Evolutionary conservation across 495 filamentous ascomycete genomes (phyloP), one percentile per base, ranked within the genome.

Genomic region (Friedmanniomyces simplex): DNA sequence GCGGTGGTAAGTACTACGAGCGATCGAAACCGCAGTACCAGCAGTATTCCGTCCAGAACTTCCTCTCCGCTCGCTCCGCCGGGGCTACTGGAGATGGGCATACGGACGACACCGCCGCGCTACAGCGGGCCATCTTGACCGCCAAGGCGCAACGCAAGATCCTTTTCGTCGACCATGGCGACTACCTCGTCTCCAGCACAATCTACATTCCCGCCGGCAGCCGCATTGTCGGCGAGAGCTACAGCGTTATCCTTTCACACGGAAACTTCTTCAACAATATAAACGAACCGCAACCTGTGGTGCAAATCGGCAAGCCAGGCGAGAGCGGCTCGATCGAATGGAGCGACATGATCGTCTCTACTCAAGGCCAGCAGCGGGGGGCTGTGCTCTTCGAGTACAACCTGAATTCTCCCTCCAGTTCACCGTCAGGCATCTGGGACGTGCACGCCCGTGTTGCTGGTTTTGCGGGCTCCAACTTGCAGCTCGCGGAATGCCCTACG

Each of bases 391-490:
- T 73, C 32, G 50, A 73, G 49, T 71, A 62, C 62, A 73, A 72
- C 48, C 56, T 73, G 20, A 52, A 54, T 20, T 56, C 51, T 10
- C 52, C 70, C n/a, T 47, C 28, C 24, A 50, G 20, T 26, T 54
- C 55, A 13, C 55, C 56, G 8, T 62, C 70, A n/a, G 58, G 45
- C 16, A 42, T 81, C 67, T 82, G 79, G 79, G 79, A 81, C 57
- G 79, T 81, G 13, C 79, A 82, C 62, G 68, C 75, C 0, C 71
- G 79, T 4, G 73, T 82, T 59, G 79, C 78, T 41, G 79, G 79
- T 8, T 82, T 79, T 57, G 66, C 67, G 4, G 79, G 79, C 30
- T 80, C 79, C 0, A 48, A 75, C 26, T 67, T 77, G 42, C 76
- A 77, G 56, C 65, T 74, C 5, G 67, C 73, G 16, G 65, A 81